These are phyloP conservation scores for Aaosphaeria arxii DNA, from an alignment of 2,329 filamentous ascomycete genomes.

Conservation along the genomic window DNA sequence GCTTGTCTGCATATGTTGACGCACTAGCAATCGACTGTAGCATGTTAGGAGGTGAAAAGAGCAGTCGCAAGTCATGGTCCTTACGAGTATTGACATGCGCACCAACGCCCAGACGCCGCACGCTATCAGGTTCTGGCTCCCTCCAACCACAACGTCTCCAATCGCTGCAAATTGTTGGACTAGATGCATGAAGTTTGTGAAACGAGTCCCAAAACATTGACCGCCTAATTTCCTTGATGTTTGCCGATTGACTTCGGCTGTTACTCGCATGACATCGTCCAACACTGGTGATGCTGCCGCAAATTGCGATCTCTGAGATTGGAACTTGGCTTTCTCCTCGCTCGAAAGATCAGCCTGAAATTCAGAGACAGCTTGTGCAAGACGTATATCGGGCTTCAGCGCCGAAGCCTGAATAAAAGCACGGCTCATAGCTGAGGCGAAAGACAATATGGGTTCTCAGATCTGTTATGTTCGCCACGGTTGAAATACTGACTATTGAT, in stretches of 20 bases:
- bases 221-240: background rate
- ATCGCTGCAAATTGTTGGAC: constrained; percentile 45
- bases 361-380: constrained; percentile 9
- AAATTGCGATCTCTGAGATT: background rate
- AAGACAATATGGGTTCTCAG: no score
- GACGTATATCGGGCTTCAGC: constrained; percentile 12
- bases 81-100: constrained; percentile 41
- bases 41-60: constrained; percentile 3
- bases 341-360: constrained; percentile 8
- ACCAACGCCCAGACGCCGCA: constrained; percentile 47
- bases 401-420: background rate
- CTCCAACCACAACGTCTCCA: constrained; percentile 43
- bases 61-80: constrained; percentile 11
- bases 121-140: constrained; percentile 45
- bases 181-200: constrained; percentile 40
- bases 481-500: no score
- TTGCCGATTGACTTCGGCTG: background rate
- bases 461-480: no score
- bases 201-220: constrained; percentile 26
- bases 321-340: constrained; percentile 7
- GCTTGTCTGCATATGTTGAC: constrained; percentile 37
- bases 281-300: background rate
- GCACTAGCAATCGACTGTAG: constrained; percentile 21
- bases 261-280: background rate
- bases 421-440: background rate